Evolutionary conservation across 2,329 filamentous ascomycete genomes (phyloP), one percentile per base, ranked within the genome.

Genomic region (Fusarium globosum): DNA sequence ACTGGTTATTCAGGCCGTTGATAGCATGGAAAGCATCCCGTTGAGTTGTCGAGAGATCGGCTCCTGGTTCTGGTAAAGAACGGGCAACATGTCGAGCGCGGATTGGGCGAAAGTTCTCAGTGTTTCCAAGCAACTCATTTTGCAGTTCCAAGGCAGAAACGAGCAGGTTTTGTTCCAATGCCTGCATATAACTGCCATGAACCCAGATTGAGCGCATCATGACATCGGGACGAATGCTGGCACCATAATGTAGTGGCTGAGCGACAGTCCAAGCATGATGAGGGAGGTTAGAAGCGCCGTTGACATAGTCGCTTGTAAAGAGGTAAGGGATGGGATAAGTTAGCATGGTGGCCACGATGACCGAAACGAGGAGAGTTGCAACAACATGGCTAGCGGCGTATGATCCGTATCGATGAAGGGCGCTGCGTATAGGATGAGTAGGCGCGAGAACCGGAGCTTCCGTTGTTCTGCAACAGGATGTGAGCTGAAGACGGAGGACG

Each of bases 181-280:
- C 93, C 77, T 91, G 87, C 91, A 95, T 95, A 79, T 95, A 95
- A 80, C 89, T 92, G 71, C 92, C 93, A 78, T 95, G 93, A 21
- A 96, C 88, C 93, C 93, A 96, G 63, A 94, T 88, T 65, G 93
- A 93, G 74, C 93, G 92, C 89, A 96, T 93, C 63, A 93, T 90
- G n/a, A 96, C 90, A 80, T 96, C 93, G 8, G 91, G 88, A 60
- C 85, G 83, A 49, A 85, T 84, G 33, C 83, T 79, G 9, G 82
- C 81, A 61, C 85, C 84, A 53, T 88, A 88, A 41, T 88, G 83
- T 61, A 93, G 84, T 35, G 91, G 89, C 68, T 90, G 89, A 11
- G 92, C 92, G 42, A 91, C 91, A 33, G 93, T 95, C 93, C 93
- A 96, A 74, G 93, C 93, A 88, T 95, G 92, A 78, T 92, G 91